These are phyloP conservation scores for Calonectria multiphialidica DNA, from an alignment of 2,329 filamentous ascomycete species.

Conservation along the genomic window DNA sequence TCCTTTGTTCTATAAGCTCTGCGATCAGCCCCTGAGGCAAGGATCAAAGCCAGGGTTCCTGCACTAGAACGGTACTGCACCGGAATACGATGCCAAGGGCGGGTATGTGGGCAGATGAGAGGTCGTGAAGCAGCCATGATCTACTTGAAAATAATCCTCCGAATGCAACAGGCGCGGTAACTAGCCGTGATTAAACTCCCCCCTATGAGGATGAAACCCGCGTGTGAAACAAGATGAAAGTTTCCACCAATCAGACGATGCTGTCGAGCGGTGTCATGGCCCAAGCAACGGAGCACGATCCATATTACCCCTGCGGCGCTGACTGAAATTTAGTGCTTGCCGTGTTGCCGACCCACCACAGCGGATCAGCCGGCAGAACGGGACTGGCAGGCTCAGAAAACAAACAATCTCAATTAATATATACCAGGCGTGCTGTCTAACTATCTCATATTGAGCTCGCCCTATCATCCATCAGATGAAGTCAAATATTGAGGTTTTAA, in stretches of 20 bases:
- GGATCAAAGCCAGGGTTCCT: neutral
- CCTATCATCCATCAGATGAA: too few relatives aligned
- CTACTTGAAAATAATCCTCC: neutral
- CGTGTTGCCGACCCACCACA: neutral
- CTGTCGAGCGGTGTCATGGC: neutral
- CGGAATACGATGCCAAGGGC: neutral
- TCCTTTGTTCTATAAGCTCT: neutral
- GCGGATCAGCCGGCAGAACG: neutral
- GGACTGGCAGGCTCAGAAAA: neutral
- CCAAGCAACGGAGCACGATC: neutral
- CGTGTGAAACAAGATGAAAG: neutral
- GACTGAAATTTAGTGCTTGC: neutral
- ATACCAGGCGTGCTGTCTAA: neutral
- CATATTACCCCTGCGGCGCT: neutral
- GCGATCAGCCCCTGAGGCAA: neutral
- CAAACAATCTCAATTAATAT: neutral
- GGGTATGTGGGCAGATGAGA: neutral
- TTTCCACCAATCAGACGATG: neutral
- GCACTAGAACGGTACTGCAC: neutral
- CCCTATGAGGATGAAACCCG: neutral
- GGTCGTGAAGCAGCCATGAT: neutral
- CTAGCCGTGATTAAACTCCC: neutral
- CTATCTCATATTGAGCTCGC: neutral
- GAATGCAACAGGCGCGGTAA: neutral
- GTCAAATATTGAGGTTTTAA: neutral